Evolutionary conservation across 805 yeast species (phyloP).

Genomic region (Monosporozyma solicola): DNA sequence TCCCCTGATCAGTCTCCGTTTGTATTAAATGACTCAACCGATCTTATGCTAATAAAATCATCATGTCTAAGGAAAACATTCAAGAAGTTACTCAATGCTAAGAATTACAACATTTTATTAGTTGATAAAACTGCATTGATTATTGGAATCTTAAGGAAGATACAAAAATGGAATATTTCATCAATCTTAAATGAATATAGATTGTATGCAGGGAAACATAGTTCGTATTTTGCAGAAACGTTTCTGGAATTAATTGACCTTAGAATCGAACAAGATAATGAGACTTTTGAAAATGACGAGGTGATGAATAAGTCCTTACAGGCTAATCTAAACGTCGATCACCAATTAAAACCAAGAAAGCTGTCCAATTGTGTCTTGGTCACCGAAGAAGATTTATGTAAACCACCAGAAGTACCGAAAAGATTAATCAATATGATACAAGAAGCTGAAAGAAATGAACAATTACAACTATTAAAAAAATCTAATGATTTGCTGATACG

Average conservation of each 20-base stretch:
- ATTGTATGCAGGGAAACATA: conserved; percentile 59
- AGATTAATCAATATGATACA: conserved; percentile 19
- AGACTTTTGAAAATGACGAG: neutral
- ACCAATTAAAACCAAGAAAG: conserved; percentile 1
- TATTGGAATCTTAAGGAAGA: conserved; percentile 69
- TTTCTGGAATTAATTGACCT: conserved; percentile 64
- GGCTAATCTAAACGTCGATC: neutral
- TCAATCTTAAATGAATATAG: conserved; percentile 81
- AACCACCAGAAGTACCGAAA: conserved; percentile 23
- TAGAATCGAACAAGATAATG: conserved; percentile 24
- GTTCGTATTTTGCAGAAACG: conserved; percentile 73
- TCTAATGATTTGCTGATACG: neutral
- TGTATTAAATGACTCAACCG: conserved; percentile 36
- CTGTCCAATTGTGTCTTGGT: conserved; percentile 15
- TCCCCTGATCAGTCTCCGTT: conserved; percentile 5
- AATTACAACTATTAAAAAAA: neutral
- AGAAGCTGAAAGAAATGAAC: conserved; percentile 13
- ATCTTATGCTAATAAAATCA: conserved; percentile 71
- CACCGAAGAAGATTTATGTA: conserved; percentile 21
- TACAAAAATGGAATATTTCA: conserved; percentile 84
- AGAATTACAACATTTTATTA: conserved; percentile 58
- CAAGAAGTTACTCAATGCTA: conserved; percentile 50
- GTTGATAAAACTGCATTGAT: conserved; percentile 76
- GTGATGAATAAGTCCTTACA: neutral
- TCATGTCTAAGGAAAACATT: conserved; percentile 57